Evolutionary conservation across 108 stramenopile genomes (phyloP), one percentile per base, ranked within the genome.

Genomic region (Nitzschia palea): DNA sequence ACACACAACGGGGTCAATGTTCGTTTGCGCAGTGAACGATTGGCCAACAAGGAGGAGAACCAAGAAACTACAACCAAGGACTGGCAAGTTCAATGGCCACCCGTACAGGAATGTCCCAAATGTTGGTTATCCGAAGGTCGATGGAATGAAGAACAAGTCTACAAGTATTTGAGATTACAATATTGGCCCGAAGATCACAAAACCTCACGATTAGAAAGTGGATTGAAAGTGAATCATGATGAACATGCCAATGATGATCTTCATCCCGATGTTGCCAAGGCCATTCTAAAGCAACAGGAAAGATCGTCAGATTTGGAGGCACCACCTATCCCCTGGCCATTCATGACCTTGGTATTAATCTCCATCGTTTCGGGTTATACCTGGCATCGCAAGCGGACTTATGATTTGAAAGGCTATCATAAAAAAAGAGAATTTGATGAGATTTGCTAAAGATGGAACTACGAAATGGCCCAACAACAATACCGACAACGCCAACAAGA

Each of bases 111-210:
- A 14, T 86, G 85, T 55, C 70, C 74, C 9, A 51, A 42, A 26
- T 86, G 85, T 65, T 80, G 73, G 68, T 57, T 69, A n/a, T 65
- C 55, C 30, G 51, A 69, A 48, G 82, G 70, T 40, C 63, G 80
- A 43, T 86, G 80, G 80, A 66, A 83, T 35, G 73, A 62, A 20
- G 61, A 78, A 28, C 44, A 58, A 42, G 47, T 77, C 3, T 77
- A 65, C 26, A 47, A 61, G 54, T 65, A 30, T 59, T 35, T 77
- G 18, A 52, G 67, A 12, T 40, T 55, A 17, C 55, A 44, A 26
- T 77, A 77, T 3, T 77, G 76, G 76, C 62, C 68, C 0, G 62
- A 53, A 23, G 67, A 47, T 54, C 28, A 31, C 44, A 37, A 43
- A 32, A 42, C 59, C 8, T 10, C 36, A n/a, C n/a, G n/a, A n/a